Conservation (phyloP, 225 moss, liverwort and hornwort species). For the Pseudisothecium myosuroides region DNA sequence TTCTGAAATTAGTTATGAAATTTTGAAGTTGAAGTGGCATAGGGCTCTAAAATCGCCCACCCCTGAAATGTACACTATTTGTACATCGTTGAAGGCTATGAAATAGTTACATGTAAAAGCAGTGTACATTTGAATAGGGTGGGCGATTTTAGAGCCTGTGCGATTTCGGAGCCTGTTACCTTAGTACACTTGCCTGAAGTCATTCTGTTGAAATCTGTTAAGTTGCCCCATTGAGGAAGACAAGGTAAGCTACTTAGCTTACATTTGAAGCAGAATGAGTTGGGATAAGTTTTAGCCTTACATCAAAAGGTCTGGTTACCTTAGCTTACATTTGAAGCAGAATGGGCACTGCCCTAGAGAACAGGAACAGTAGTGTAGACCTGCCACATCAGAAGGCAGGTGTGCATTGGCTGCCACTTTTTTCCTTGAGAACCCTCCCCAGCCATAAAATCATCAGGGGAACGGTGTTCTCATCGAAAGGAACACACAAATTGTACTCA, state of each 20-base stretch:
- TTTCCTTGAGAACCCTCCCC: not conserved
- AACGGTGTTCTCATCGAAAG: not conserved
- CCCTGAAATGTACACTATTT: too few species aligned
- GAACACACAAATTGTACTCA: not conserved
- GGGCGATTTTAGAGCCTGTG: too few species aligned
- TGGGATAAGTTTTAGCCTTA: not conserved
- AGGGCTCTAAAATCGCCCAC: too few species aligned
- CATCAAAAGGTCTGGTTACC: not conserved
- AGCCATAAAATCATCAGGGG: not conserved
- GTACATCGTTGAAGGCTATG: too few species aligned
- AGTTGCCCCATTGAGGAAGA: too few species aligned
- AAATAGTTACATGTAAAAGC: too few species aligned
- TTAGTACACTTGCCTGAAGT: not conserved
- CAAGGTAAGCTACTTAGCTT: slow-evolving; percentile 11
- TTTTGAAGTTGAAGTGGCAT: too few species aligned
- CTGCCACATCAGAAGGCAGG: not conserved
- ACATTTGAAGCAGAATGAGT: not conserved
- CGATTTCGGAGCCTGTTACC: too few species aligned
- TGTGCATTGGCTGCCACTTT: not conserved
- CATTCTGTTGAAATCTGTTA: not conserved
- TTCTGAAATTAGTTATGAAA: too few species aligned
- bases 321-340: slow-evolving; percentile 2
- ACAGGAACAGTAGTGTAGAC: not conserved
- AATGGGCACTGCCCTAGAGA: not conserved
- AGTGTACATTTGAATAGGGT: too few species aligned